These are phyloP conservation scores for Penicillium pancosmium DNA, from an alignment of 495 filamentous ascomycete species.

Conservation along the genomic window DNA sequence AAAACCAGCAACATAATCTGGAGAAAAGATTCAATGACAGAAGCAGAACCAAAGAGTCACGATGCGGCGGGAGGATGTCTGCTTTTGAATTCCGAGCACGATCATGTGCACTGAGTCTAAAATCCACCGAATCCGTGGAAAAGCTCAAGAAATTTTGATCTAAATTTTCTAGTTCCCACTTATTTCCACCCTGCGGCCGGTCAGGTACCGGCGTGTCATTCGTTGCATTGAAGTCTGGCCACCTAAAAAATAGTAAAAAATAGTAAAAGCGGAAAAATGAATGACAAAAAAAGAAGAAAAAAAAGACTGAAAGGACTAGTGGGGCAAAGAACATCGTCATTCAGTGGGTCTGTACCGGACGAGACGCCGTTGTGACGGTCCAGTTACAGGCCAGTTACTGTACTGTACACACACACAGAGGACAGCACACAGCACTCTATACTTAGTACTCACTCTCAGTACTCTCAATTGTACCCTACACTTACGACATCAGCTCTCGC, in stretches of 20 bases:
- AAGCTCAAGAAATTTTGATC: conserved; percentile 11
- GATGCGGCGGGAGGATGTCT: conserved; percentile 5
- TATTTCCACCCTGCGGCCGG: conserved; percentile 15
- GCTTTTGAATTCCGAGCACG: conserved; percentile 23
- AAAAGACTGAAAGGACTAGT: conserved; percentile 14
- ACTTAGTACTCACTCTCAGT: no score
- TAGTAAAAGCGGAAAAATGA: conserved; percentile 8
- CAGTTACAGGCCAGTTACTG: neutral
- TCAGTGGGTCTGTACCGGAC: conserved; percentile 5
- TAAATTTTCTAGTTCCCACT: conserved; percentile 22
- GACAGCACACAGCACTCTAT: neutral
- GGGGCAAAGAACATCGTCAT: conserved; percentile 13
- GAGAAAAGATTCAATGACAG: neutral
- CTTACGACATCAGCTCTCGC: neutral
- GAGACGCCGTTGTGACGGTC: neutral
- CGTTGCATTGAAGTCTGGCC: conserved; percentile 12
- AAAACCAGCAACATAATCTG: conserved; percentile 22
- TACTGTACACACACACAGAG: neutral
- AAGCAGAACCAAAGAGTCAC: conserved; percentile 1
- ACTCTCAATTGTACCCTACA: conserved; percentile 29
- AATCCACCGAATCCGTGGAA: conserved; percentile 32
- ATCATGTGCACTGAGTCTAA: conserved; percentile 32
- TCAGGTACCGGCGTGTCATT: conserved; percentile 23
- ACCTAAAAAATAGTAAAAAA: conserved; percentile 14
- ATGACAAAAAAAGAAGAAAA: conserved; percentile 8